A percentile compares a stretch with the other conserved stretches of the same genome.
phyloP scores from a whole-genome alignment of 805 yeast species.

The Kregervanrija fluxuum region DNA sequence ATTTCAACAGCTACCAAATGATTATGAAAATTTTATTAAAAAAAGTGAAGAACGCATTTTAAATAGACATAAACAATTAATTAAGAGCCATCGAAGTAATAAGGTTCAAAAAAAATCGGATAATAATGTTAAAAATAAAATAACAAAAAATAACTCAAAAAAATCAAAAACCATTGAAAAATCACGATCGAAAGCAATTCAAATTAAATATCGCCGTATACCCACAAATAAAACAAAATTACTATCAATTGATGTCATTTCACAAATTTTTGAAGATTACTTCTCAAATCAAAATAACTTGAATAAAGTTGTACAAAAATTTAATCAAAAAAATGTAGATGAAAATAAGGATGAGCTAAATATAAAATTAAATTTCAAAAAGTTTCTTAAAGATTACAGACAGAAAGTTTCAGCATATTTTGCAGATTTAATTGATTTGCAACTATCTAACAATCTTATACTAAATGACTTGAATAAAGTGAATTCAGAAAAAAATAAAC shows the following conservation, averaged over 20 bases:
- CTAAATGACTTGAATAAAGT: slow-evolving; percentile 22
- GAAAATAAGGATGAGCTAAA: neutral
- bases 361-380: neutral
- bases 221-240: slow-evolving; percentile 23
- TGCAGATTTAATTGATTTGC: slow-evolving; percentile 27
- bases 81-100: neutral
- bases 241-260: slow-evolving; percentile 27
- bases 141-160: slow-evolving; percentile 1
- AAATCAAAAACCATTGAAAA: neutral
- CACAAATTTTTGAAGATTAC: slow-evolving; percentile 25
- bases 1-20: neutral
- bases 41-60: neutral
- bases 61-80: neutral
- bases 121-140: slow-evolving; percentile 5
- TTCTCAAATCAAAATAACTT: slow-evolving; percentile 13
- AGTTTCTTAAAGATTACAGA: slow-evolving; percentile 17
- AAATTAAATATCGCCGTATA: slow-evolving; percentile 20
- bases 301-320: slow-evolving; percentile 5
- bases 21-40: neutral
- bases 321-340: neutral
- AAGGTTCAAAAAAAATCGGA: neutral
- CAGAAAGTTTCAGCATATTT: slow-evolving; percentile 23
- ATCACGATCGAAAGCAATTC: slow-evolving; percentile 6
- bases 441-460: slow-evolving; percentile 29
- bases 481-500: slow-evolving; percentile 23